Base-by-base conservation (phyloP, 169 alveolate genomes). In the Besnoitia besnoiti region DNA sequence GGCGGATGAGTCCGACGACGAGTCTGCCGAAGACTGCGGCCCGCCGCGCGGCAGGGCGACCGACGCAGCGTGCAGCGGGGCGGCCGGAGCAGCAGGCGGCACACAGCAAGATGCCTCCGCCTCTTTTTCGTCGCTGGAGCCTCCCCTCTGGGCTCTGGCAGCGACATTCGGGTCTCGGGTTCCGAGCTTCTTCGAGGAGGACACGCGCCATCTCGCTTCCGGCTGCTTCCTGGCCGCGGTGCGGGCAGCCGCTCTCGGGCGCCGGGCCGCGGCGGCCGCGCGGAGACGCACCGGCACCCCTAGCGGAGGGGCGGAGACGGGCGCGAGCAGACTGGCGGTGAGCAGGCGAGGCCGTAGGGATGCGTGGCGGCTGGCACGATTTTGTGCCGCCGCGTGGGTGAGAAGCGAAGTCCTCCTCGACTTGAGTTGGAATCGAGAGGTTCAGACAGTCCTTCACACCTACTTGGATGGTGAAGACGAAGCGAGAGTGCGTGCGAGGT, bases 161-260 rank as follows among this genome's bases (percentile, higher is more conserved):
- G 8, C 46, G 24, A 42, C 82, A 0, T n/a, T 37, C 3, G 46
- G 82, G 24, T 39, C 44, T 5, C 14, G 82, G 46, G 44, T 73
- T 73, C 82, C 82, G n/a, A 30, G 42, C 27, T 77, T 77, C 87
- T 42, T 77, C 33, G 49, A 27, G 12, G 55, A 42, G 30, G 87
- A 77, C 33, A 77, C 87, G 49, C 61, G 40, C 7, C 87, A 77
- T 27, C 19, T 77, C 21, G 87, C 87, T 14, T 37, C 55, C 21
- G 12, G 37, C 40, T 37, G 49, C 55, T 77, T 77, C 40, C 33
- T 37, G 61, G 87, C 87, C 4, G 49, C 87, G 49, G 42, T 77
- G 19, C 87, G 87, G 40, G 87, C 87, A 2, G 87, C 87, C n/a
- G 87, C 87, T 19, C 87, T 77, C 30, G 87, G 59, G 40, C 37